Percentiles rank a stretch among this genome's conserved stretches.
Conservation (phyloP, 202 grass and related monocot species). For the Setaria italica region DNA sequence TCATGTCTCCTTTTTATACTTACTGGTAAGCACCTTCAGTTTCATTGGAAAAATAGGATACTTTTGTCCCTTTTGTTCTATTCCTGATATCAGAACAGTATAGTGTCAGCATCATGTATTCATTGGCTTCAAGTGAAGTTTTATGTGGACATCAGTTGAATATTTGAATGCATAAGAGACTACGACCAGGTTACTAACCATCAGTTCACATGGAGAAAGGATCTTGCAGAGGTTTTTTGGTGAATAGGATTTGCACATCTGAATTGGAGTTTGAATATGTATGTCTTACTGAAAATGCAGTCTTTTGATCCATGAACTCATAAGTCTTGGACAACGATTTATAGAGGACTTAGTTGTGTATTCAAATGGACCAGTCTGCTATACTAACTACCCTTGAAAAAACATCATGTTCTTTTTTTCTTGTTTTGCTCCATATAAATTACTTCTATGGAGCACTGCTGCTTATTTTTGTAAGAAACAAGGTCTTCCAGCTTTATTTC, state of each 20-base stretch:
- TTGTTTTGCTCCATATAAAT: neutral
- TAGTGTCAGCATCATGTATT: neutral
- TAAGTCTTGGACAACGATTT: slow-evolving; percentile 16
- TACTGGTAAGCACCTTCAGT: neutral
- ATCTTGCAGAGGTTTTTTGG: neutral
- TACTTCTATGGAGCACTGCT: neutral
- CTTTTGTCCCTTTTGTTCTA: neutral
- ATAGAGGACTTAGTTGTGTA: neutral
- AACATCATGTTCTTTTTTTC: neutral
- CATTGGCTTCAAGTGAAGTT: slow-evolving; percentile 14
- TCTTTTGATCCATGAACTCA: neutral
- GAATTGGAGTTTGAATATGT: neutral
- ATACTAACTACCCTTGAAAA: slow-evolving; percentile 4
- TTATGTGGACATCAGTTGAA: neutral
- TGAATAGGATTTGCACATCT: slow-evolving; percentile 18
- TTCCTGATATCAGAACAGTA: neutral
- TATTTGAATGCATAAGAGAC: neutral
- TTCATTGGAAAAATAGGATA: slow-evolving; percentile 5
- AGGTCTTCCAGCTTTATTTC: no score
- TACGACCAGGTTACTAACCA: neutral
- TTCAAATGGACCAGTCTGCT: neutral
- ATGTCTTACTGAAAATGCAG: slow-evolving; percentile 5
- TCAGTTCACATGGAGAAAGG: neutral
- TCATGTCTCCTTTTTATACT: neutral
- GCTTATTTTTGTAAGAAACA: no score